These are phyloP conservation scores for Gyrodon lividus DNA, from an alignment of 768 basidiomycete species.

Conservation along the genomic window DNA sequence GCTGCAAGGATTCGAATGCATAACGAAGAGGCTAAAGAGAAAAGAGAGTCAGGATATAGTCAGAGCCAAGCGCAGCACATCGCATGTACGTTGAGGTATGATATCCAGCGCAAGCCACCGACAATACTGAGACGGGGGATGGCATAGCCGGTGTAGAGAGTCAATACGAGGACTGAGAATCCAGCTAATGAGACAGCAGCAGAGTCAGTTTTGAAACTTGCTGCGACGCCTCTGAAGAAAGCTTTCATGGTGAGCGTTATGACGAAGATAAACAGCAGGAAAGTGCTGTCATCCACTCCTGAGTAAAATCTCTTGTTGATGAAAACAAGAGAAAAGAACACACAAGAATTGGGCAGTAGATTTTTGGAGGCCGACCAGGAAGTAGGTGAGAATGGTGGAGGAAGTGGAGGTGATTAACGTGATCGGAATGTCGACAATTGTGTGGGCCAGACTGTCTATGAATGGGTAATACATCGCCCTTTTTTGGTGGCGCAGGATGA, in stretches of 20 bases:
- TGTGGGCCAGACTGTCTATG: slow-evolving; percentile 43
- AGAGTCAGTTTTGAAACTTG: slow-evolving; percentile 50
- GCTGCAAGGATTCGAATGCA: slow-evolving; percentile 31
- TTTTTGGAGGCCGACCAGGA: slow-evolving; percentile 19
- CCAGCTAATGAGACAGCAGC: slow-evolving; percentile 41
- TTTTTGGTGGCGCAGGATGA: slow-evolving; percentile 41
- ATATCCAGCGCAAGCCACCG: slow-evolving; percentile 17
- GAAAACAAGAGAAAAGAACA: background rate
- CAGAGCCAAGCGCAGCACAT: slow-evolving; percentile 33
- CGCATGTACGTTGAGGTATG: slow-evolving; percentile 24
- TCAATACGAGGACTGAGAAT: slow-evolving; percentile 36
- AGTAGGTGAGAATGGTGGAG: slow-evolving; percentile 16
- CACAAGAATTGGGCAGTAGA: slow-evolving; percentile 21
- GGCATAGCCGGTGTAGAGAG: slow-evolving; percentile 44
- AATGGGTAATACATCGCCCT: slow-evolving; percentile 51
- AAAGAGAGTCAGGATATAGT: slow-evolving; percentile 31
- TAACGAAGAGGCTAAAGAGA: slow-evolving; percentile 34
- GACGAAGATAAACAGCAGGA: slow-evolving; percentile 50
- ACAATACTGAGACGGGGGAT: slow-evolving; percentile 22
- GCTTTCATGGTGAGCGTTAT: slow-evolving; percentile 67
- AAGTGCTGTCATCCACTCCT: slow-evolving; percentile 52
- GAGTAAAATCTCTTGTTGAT: slow-evolving; percentile 32
- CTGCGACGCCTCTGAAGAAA: slow-evolving; percentile 68
- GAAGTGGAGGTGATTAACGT: slow-evolving; percentile 21
- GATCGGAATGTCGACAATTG: slow-evolving; percentile 46